A percentile compares a stretch with the other conserved stretches of the same genome.
Evolutionary conservation across 306 rosid species (phyloP).

Genomic region (Calophaca sinica): DNA sequence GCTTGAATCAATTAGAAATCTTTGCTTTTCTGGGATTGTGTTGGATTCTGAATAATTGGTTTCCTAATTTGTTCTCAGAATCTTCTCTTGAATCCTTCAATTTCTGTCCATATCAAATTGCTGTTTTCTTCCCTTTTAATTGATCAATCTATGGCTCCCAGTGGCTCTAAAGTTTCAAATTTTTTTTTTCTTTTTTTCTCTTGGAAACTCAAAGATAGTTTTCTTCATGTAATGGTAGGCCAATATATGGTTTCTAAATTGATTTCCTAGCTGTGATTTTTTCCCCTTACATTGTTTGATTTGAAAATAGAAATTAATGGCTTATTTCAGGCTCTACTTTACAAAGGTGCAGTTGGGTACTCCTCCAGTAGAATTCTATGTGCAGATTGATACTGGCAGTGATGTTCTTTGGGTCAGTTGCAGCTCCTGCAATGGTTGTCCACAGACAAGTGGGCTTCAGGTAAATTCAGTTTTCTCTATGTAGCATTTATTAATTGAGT

Average conservation of each 20-base stretch:
- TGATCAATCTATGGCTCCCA: slow-evolving; percentile 26
- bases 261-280: neutral
- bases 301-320: slow-evolving; percentile 35
- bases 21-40: slow-evolving; percentile 9
- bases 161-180: slow-evolving; percentile 4
- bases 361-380: slow-evolving; percentile 86
- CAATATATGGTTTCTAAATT: slow-evolving; percentile 24
- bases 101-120: neutral
- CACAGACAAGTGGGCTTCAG: slow-evolving; percentile 81
- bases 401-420: slow-evolving; percentile 97
- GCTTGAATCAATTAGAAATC: slow-evolving; percentile 24
- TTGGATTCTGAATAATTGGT: slow-evolving; percentile 40
- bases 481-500: slow-evolving; percentile 23
- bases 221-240: neutral
- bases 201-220: neutral
- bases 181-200: neutral
- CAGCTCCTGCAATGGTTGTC: slow-evolving; percentile 89
- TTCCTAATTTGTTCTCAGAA: slow-evolving; percentile 14
- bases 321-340: slow-evolving; percentile 75
- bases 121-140: neutral
- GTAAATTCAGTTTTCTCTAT: slow-evolving; percentile 53
- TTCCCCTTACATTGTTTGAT: neutral
- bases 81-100: neutral
- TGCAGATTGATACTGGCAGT: slow-evolving; percentile 99
- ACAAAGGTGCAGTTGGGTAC: slow-evolving; percentile 85